Evolutionary conservation across 2,329 filamentous ascomycete species (phyloP).

Genomic region (Ambrosiella cleistominuta): DNA sequence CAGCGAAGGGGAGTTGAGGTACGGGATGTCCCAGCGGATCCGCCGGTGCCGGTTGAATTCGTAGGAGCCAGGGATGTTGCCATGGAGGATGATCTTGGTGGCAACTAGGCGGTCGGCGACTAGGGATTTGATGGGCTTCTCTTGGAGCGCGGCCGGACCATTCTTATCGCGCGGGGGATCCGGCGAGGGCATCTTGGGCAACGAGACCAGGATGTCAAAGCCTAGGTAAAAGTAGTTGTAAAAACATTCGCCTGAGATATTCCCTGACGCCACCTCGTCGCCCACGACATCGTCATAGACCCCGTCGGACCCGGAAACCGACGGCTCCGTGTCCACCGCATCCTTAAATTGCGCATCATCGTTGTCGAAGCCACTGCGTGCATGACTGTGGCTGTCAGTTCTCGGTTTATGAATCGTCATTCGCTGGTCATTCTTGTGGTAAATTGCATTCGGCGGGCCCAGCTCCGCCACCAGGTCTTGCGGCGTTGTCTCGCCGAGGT

Average conservation of each 20-base stretch:
- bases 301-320: slow-evolving; percentile 55
- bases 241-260: slow-evolving; percentile 59
- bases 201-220: slow-evolving; percentile 83
- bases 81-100: slow-evolving; percentile 84
- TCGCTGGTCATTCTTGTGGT: slow-evolving; percentile 74
- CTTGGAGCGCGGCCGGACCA: slow-evolving; percentile 9
- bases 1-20: slow-evolving; percentile 22
- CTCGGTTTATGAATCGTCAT: slow-evolving; percentile 65
- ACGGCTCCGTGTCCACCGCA: slow-evolving; percentile 55
- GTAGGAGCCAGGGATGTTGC: slow-evolving; percentile 88
- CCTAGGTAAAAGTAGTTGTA: slow-evolving; percentile 97
- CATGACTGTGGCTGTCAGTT: slow-evolving; percentile 32
- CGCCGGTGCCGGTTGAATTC: slow-evolving; percentile 89
- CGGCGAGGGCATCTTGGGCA: slow-evolving; percentile 47
- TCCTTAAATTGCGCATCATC: slow-evolving; percentile 35
- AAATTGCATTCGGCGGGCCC: slow-evolving; percentile 84
- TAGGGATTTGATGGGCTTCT: slow-evolving; percentile 20
- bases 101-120: slow-evolving; percentile 55
- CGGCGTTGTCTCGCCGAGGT: slow-evolving; percentile 69
- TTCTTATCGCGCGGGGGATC: slow-evolving; percentile 33
- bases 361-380: slow-evolving; percentile 19
- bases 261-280: slow-evolving; percentile 36
- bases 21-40: slow-evolving; percentile 65
- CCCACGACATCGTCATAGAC: slow-evolving; percentile 39
- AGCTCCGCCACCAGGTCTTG: slow-evolving; percentile 84